These are phyloP conservation scores for Globisporangium heterothallicum DNA, from an alignment of 352 stramenopile species.

Conservation along the genomic window DNA sequence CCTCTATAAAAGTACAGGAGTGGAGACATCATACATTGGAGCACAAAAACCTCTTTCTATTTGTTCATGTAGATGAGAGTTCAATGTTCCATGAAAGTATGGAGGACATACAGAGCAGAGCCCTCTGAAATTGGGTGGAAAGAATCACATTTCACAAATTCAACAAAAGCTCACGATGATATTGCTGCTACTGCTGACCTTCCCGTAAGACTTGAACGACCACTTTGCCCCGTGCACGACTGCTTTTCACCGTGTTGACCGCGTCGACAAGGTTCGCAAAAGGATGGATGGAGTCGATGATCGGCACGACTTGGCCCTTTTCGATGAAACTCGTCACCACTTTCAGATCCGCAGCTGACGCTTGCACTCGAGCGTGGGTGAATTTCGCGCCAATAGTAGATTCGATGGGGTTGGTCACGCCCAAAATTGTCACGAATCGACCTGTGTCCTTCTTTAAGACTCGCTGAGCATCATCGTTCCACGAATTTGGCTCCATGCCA, in stretches of 20 bases:
- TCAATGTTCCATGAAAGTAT: too few relatives aligned
- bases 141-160: too few relatives aligned
- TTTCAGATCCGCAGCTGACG: conserved; percentile 24
- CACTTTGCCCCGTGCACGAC: conserved; percentile 46
- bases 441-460: conserved; percentile 26
- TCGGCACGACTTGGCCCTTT: conserved; percentile 22
- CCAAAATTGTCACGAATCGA: conserved; percentile 22
- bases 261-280: conserved; percentile 37
- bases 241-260: conserved; percentile 30
- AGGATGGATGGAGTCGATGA: conserved; percentile 27
- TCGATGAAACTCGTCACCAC: conserved; percentile 32
- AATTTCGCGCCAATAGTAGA: conserved; percentile 44
- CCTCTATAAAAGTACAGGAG: too few relatives aligned
- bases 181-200: background rate
- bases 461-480: conserved; percentile 23
- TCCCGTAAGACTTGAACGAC: conserved; percentile 28
- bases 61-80: too few relatives aligned
- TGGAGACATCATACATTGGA: too few relatives aligned
- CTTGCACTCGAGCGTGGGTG: conserved; percentile 12
- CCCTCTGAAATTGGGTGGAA: too few relatives aligned
- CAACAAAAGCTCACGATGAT: too few relatives aligned
- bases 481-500: conserved; percentile 22
- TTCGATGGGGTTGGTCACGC: conserved; percentile 34
- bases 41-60: too few relatives aligned
- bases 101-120: too few relatives aligned